These are phyloP conservation scores for Penicillium griseofulvum DNA, from an alignment of 2,329 filamentous ascomycete genomes.

Conservation along the genomic window DNA sequence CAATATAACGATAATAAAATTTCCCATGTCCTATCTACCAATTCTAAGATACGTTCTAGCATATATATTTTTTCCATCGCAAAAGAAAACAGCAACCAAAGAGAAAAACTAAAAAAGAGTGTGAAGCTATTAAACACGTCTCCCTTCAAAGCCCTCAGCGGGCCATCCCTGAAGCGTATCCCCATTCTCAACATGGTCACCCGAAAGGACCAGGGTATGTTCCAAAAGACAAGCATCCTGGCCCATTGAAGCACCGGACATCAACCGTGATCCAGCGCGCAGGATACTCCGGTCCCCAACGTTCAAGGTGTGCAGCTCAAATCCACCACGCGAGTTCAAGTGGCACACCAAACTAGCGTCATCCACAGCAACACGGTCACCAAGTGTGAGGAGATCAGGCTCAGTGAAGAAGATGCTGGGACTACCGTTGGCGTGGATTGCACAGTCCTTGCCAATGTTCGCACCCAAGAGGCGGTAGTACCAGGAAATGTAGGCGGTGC, in stretches of 20 bases:
- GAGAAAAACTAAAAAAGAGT: not conserved
- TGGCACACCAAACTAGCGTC: constrained; percentile 58
- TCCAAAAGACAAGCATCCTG: constrained; percentile 55
- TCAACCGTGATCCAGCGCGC: constrained; percentile 51
- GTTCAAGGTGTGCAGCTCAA: constrained; percentile 53
- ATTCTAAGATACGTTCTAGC: not conserved
- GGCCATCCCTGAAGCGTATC: constrained; percentile 58
- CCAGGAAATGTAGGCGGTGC: constrained; percentile 52
- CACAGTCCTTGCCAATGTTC: constrained; percentile 54
- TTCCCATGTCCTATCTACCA: not conserved
- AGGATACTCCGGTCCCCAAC: constrained; percentile 55
- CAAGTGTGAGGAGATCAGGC: constrained; percentile 55
- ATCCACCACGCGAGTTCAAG: constrained; percentile 57
- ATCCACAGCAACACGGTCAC: constrained; percentile 54
- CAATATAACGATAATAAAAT: not conserved
- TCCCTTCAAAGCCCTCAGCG: constrained; percentile 41
- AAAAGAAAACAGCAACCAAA: not conserved
- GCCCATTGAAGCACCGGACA: constrained; percentile 55
- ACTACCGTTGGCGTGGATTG: constrained; percentile 54
- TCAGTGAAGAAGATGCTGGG: constrained; percentile 58
- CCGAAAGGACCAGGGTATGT: constrained; percentile 58
- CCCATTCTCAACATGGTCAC: constrained; percentile 54
- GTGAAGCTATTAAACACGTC: constrained; percentile 4
- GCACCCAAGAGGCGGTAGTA: constrained; percentile 57
- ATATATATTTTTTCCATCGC: not conserved